Evolutionary conservation across 148 eudicot species (phyloP).

Genomic region (Rheum nobile): DNA sequence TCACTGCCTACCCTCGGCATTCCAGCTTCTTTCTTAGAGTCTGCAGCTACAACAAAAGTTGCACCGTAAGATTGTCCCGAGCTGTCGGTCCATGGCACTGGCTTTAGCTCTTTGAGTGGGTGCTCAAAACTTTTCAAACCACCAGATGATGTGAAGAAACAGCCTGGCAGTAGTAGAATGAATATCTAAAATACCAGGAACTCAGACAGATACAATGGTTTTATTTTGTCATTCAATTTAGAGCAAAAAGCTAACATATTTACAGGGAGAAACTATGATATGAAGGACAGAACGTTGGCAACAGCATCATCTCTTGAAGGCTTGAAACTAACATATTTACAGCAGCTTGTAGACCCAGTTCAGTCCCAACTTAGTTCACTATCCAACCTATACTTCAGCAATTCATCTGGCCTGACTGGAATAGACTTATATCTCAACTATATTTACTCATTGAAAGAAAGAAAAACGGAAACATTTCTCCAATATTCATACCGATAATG

Average conservation of each 20-base stretch:
- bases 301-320: neutral
- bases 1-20: conserved; percentile 83
- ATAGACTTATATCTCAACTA: neutral
- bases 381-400: neutral
- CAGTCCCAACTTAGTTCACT: neutral
- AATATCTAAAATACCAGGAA: neutral
- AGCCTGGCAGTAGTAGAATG: conserved; percentile 27
- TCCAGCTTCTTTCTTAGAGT: conserved; percentile 35
- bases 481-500: neutral
- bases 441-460: neutral
- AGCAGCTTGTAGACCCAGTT: neutral
- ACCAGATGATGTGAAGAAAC: conserved; percentile 63
- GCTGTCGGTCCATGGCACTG: conserved; percentile 68
- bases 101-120: conserved; percentile 51
- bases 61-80: conserved; percentile 67
- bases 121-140: conserved; percentile 77
- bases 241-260: neutral
- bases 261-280: neutral
- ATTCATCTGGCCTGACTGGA: neutral
- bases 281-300: neutral
- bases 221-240: neutral
- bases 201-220: neutral
- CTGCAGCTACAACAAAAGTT: conserved; percentile 48
- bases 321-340: neutral
- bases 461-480: neutral